Conservation (phyloP, 805 yeast genomes). For the Metschnikowia similis region DNA sequence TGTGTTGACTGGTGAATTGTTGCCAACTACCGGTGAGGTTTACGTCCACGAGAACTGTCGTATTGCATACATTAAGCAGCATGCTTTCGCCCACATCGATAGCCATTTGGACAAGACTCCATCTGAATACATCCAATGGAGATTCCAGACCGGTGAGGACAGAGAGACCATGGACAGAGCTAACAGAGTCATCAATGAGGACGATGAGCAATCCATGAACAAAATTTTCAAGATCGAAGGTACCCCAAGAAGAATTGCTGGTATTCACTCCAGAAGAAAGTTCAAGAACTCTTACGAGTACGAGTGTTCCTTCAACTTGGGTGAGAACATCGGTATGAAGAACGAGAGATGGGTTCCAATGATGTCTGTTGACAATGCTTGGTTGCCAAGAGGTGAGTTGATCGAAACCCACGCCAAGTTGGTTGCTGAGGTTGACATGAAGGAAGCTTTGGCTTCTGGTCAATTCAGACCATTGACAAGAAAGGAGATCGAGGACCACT, state of each 20-base stretch:
- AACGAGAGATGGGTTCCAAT: constrained; percentile 99
- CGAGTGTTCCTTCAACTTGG: constrained; percentile 95
- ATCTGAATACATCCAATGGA: constrained; percentile 99
- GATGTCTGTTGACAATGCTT: constrained; percentile 99
- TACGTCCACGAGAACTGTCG: constrained; percentile 99
- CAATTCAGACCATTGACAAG: constrained; percentile 99
- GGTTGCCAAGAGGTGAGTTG: constrained; percentile 98
- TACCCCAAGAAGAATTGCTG: constrained; percentile 94
- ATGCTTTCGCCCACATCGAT: constrained; percentile 99
- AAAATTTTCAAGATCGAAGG: constrained; percentile 99
- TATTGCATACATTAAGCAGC: constrained; percentile 99
- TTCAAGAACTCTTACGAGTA: constrained; percentile 99
- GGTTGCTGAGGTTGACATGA: constrained; percentile 99
- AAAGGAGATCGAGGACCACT: constrained; percentile 99
- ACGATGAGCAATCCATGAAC: constrained; percentile 98
- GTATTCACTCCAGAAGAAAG: constrained; percentile 95
- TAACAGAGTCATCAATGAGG: constrained; percentile 95
- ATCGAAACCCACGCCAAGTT: constrained; percentile 95
- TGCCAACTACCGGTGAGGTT: constrained; percentile 98
- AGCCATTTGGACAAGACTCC: constrained; percentile 99
- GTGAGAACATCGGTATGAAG: constrained; percentile 99
- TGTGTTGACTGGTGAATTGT: constrained; percentile 98
- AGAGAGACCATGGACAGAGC: constrained; percentile 99
- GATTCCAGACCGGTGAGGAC: constrained; percentile 99
- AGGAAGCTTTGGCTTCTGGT: constrained; percentile 99